phyloP scores from a whole-genome alignment of 1,284 basidiomycete genomes.

The Ganoderma sinense region DNA sequence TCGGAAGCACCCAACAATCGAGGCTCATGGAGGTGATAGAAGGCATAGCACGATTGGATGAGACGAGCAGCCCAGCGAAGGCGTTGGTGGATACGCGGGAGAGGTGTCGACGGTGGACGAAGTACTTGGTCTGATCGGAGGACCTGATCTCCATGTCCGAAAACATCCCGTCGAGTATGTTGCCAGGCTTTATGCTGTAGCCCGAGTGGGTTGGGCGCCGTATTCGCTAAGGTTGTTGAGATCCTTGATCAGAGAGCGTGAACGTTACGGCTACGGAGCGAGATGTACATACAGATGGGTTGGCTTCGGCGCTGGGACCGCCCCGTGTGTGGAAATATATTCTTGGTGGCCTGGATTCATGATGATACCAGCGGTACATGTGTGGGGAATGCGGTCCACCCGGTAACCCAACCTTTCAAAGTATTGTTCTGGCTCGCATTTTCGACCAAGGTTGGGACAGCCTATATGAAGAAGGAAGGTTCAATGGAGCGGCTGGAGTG shows the following conservation, averaged over 20 bases:
- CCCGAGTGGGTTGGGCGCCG: neutral
- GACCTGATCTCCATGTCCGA: neutral
- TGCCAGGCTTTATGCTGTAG: neutral
- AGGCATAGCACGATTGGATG: too few species aligned
- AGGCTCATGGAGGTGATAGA: too few species aligned
- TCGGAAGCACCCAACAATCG: too few species aligned
- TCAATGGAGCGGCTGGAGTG: too few species aligned
- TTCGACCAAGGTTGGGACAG: too few species aligned
- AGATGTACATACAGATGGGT: neutral
- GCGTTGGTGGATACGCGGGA: conserved; percentile 6
- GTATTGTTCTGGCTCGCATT: too few species aligned
- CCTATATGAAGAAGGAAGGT: too few species aligned
- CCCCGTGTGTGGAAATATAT: neutral
- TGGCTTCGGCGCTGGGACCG: neutral
- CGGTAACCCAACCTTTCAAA: too few species aligned
- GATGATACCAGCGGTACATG: neutral
- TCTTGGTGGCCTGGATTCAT: neutral
- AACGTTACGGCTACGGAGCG: neutral
- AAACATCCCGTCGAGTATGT: neutral
- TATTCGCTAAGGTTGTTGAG: neutral
- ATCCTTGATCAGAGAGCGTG: neutral
- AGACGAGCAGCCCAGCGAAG: conserved; percentile 11
- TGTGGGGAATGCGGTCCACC: too few species aligned
- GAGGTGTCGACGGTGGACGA: conserved; percentile 9
- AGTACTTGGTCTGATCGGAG: conserved; percentile 5